Evolutionary conservation across 148 eudicot species (phyloP), one percentile per base, ranked within the genome.

Genomic region (Rhododendron ovatum): DNA sequence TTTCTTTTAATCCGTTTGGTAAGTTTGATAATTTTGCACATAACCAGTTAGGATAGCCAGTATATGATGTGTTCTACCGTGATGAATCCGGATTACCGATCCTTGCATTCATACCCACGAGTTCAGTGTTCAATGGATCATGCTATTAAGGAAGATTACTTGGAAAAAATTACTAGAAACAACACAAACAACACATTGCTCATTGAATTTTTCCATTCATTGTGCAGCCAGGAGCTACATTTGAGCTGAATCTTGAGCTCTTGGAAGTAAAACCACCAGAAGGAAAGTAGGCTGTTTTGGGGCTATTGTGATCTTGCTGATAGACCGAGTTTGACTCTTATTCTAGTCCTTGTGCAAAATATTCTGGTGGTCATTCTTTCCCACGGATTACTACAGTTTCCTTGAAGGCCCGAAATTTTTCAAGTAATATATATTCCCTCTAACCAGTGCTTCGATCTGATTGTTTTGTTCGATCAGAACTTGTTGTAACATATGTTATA

Each of bases 191-290:
- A 2, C 5, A 69, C 22, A 30, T 30, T 24, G 26, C 48, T 87
- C 84, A 57, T 85, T 55, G 45, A 45, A 53, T 13, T 80, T 53
- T 24, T 28, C 69, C 37, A 51, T 83, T 39, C 17, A 17, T 87
- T 84, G 20, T 90, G 91, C 94, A 97, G 99, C 98, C 99, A 18
- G 98, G 96, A 18, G 96, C 98, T n/a, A 94, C 98, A 84, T 98
- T 98, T 83, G 89, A 93, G 80, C 93, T 98, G 81, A 94, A 98
- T 88, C 90, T 98, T 43, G 99, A 98, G 92, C 98, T 98, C 50
- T 86, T 98, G 94, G 86, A 92, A 93, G 91, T 94, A 87, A 86
- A 51, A 59, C 87, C 86, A 30, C 91, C 96, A 1, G 85, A 90
- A 85, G 85, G 85, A 61, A 92, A 86, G 85, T 91, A 88, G 73